Evolutionary conservation across 495 filamentous ascomycete species (phyloP), one percentile per base, ranked within the genome.

Genomic region (Podospora anserina): DNA sequence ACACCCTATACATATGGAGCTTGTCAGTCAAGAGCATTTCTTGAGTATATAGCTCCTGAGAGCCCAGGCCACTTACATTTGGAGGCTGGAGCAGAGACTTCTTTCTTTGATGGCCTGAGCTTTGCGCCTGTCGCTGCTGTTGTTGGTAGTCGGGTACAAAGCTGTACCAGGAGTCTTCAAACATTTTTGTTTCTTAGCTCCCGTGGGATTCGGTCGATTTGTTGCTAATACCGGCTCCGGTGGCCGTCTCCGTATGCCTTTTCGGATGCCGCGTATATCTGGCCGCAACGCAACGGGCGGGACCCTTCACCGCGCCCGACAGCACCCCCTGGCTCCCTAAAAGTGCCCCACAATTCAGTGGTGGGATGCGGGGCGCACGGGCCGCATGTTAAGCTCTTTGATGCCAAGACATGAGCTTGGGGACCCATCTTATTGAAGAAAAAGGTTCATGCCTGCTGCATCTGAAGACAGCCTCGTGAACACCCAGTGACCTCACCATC

Each of bases 151-250:
- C 83, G 1, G 86, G 84, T 28, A 88, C 86, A 71, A 89, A 86
- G 67, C 83, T 87, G 77, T 91, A 89, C 86, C 89, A 92, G 9
- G 88, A 84, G 73, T 92, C 89, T 75, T 92, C 90, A 79, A 90
- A 91, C 89, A 91, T 91, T 64, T 76, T 76, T 19, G 18, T 6
- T 5, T 5, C 5, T 32, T 9, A 20, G 20, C 5, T 13, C 23
- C n/a, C n/a, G 55, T 20, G 13, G 18, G 13, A 20, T 58, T 58
- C 55, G 0, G 55, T 26, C 23, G 55, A 20, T 9, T 19, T 15
- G n/a, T 2, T 58, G n/a, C 9, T 13, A 16, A 49, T 2, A 49
- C 39, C 39, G 39, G 39, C 9, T 11, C 39, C 39, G 39, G 9
- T 49, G 39, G 2, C 39, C 39, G 9, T 49, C 39, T 49, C 39